These are phyloP conservation scores for Pseudogymnoascus sp. DNA, from an alignment of 2,329 filamentous ascomycete species.

Conservation along the genomic window DNA sequence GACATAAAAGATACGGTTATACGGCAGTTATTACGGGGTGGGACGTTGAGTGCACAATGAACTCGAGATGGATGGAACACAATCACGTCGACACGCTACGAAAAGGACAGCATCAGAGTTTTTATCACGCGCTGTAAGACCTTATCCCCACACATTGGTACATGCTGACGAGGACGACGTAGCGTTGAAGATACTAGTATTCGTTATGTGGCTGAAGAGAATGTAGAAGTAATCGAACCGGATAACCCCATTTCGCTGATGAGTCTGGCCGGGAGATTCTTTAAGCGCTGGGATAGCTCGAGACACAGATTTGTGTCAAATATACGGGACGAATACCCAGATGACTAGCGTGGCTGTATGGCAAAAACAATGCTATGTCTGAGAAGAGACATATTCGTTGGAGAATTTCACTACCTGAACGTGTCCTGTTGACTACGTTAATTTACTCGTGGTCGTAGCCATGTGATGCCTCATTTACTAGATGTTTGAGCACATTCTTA, in stretches of 20 bases:
- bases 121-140: conserved; percentile 79
- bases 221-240: conserved; percentile 55
- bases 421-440: neutral
- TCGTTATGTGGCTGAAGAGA: conserved; percentile 73
- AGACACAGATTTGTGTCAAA: conserved; percentile 74
- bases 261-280: conserved; percentile 70
- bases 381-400: neutral
- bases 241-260: conserved; percentile 52
- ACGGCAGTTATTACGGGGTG: conserved; percentile 82
- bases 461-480: conserved; percentile 19
- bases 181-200: conserved; percentile 60
- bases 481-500: conserved; percentile 48
- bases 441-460: neutral
- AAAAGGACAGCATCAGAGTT: conserved; percentile 58
- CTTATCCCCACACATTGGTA: conserved; percentile 8
- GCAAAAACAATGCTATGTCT: neutral
- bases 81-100: conserved; percentile 54
- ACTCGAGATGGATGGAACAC: conserved; percentile 48
- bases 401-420: neutral
- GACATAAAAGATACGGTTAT: conserved; percentile 72
- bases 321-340: conserved; percentile 71
- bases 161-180: conserved; percentile 23
- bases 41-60: conserved; percentile 51
- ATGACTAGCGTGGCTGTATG: conserved; percentile 48
- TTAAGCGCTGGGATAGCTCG: conserved; percentile 71